Base-by-base conservation (phyloP, 192 early-diverging fungal genomes). In the Helicostylum pulchrum region DNA sequence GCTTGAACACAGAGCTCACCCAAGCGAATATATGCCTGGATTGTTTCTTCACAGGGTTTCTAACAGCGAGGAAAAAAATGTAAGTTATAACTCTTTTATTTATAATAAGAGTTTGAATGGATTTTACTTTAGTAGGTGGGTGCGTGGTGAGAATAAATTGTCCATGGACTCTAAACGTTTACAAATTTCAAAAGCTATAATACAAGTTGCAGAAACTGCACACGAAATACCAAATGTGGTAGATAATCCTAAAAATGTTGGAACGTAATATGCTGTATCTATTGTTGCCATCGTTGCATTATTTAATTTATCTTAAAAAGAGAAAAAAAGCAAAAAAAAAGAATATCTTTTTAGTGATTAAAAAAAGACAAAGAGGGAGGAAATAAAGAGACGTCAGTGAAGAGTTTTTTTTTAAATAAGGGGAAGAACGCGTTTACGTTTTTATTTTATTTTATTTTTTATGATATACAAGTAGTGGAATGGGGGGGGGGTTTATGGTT, bases 161-260 rank as follows among this genome's bases (percentile, higher is more conserved):
- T 77, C 66, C 58, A 82, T 77, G 0, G 77, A 82, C 49, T 80
- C 75, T 62, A 70, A 66, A 0, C 77, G 64, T 49, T 80, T 43
- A 64, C 72, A 80, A 62, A 68, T 70, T 69, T 85, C 83, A 66
- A 82, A 85, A 26, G 70, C 65, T 23, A 78, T 64, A 31, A 85
- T 45, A 61, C 83, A 80, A 32, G 67, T 67, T 4, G 72, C 43
- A 0, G 74, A 77, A 19, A 85, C 71, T n/a, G 70, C 64, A 31
- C 73, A 59, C 1, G 77, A 75, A 46, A 85, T 78, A 19, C 80
- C 80, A 54, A 85, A 66, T 54, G 79, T 79, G 12, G 83, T 75
- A 2, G 76, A 74, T 52, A 85, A 56, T 5, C 83, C 83, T 23
- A 80, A 67, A 55, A 78, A 73, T 23, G 80, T 79, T 44, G 80